Evolutionary conservation across 164 flowering plant species (phyloP).

Genomic region (Amborella trichopoda): DNA sequence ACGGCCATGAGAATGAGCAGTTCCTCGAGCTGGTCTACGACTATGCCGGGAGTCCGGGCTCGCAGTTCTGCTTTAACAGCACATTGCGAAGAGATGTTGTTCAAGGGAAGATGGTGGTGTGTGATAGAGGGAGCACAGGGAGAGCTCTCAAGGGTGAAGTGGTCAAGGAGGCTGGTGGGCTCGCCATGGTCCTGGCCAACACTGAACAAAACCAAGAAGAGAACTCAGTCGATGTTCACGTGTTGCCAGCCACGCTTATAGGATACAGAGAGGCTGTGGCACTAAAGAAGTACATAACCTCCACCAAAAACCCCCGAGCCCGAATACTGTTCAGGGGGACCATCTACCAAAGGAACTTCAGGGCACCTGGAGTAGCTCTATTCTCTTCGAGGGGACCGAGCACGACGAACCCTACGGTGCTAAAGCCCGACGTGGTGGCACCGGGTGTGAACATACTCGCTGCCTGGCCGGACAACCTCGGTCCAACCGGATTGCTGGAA

Average conservation of each 20-base stretch:
- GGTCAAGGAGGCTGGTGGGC: slow-evolving; percentile 80
- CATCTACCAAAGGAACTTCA: slow-evolving; percentile 35
- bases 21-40: slow-evolving; percentile 51
- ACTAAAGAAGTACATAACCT: slow-evolving; percentile 54
- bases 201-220: slow-evolving; percentile 57
- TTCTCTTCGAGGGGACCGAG: slow-evolving; percentile 95
- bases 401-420: slow-evolving; percentile 50
- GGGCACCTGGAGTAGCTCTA: slow-evolving; percentile 75
- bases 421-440: slow-evolving; percentile 86
- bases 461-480: slow-evolving; percentile 91
- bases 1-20: not conserved
- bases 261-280: slow-evolving; percentile 47
- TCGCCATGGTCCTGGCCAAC: slow-evolving; percentile 79
- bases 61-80: slow-evolving; percentile 56
- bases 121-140: slow-evolving; percentile 73
- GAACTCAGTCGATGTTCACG: slow-evolving; percentile 75
- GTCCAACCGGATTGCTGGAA: slow-evolving; percentile 69
- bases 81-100: slow-evolving; percentile 60
- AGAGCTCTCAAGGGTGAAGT: slow-evolving; percentile 65
- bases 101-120: slow-evolving; percentile 74
- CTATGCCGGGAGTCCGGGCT: slow-evolving; percentile 29
- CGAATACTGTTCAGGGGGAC: slow-evolving; percentile 66
- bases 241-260: slow-evolving; percentile 68
- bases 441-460: slow-evolving; percentile 95
- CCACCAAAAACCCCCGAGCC: slow-evolving; percentile 56